These are phyloP conservation scores for Serendipita sp. DNA, from an alignment of 768 basidiomycete genomes.

Conservation along the genomic window DNA sequence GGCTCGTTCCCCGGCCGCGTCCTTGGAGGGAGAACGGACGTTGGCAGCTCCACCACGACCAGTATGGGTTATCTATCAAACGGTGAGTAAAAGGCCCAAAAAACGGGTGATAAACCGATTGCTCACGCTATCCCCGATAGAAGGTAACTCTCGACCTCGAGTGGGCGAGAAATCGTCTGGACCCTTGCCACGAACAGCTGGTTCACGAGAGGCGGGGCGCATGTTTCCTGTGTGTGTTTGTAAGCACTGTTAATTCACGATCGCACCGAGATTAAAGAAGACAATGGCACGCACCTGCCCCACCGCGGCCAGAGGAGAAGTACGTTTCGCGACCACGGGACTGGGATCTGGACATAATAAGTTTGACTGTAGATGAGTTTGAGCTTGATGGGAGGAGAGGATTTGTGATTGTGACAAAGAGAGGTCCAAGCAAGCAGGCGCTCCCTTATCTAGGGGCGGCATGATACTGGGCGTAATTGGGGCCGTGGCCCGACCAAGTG, in stretches of 20 bases:
- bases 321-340: conserved; percentile 6
- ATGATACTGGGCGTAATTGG: too few species aligned
- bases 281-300: conserved; percentile 15
- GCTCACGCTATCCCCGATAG: conserved; percentile 9
- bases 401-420: too few species aligned
- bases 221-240: conserved; percentile 41
- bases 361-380: too few species aligned
- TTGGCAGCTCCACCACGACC: conserved; percentile 80
- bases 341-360: not conserved
- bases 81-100: not conserved
- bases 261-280: not conserved
- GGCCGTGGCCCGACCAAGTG: too few species aligned
- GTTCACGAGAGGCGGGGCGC: conserved; percentile 21
- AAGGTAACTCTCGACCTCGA: conserved; percentile 43
- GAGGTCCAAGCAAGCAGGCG: too few species aligned
- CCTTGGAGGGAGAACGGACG: conserved; percentile 63
- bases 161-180: conserved; percentile 41
- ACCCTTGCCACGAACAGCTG: conserved; percentile 17
- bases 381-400: too few species aligned
- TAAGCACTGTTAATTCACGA: not conserved
- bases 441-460: too few species aligned
- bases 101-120: conserved; percentile 26
- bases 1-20: conserved; percentile 16
- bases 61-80: conserved; percentile 20
- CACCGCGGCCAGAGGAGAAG: conserved; percentile 44